These are phyloP conservation scores for Trichoderma atrobrunneum DNA, from an alignment of 2,329 filamentous ascomycete genomes.

Conservation along the genomic window DNA sequence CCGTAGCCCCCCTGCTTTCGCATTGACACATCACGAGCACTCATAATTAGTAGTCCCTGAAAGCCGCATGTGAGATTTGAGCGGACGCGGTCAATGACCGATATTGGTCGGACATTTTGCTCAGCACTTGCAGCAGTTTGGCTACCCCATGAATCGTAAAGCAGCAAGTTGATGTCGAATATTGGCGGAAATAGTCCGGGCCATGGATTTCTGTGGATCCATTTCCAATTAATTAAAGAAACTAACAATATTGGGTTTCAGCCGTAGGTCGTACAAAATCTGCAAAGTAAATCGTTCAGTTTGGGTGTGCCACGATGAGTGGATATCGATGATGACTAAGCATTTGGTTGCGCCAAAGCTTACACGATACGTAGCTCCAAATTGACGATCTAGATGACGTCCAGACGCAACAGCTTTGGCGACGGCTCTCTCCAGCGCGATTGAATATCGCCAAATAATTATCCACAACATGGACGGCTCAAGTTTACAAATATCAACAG, in stretches of 20 bases:
- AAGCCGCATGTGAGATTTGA: neutral
- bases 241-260: neutral
- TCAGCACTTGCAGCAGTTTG: neutral
- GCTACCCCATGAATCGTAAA: neutral
- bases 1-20: neutral
- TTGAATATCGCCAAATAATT: neutral
- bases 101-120: neutral
- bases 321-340: neutral
- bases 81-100: neutral
- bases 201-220: neutral
- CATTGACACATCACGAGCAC: neutral
- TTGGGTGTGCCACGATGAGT: neutral
- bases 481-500: slow-evolving; percentile 12
- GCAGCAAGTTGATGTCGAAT: neutral
- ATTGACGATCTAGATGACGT: neutral
- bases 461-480: neutral
- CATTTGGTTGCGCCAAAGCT: neutral
- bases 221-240: neutral
- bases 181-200: slow-evolving; percentile 3
- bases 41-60: neutral
- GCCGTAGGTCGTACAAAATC: neutral
- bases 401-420: neutral
- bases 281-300: neutral
- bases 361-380: slow-evolving; percentile 19
- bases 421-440: neutral